Percentiles rank a stretch among this genome's conserved stretches.
These are phyloP conservation scores for Candida railenensis DNA, from an alignment of 805 yeast species.

Conservation along the genomic window DNA sequence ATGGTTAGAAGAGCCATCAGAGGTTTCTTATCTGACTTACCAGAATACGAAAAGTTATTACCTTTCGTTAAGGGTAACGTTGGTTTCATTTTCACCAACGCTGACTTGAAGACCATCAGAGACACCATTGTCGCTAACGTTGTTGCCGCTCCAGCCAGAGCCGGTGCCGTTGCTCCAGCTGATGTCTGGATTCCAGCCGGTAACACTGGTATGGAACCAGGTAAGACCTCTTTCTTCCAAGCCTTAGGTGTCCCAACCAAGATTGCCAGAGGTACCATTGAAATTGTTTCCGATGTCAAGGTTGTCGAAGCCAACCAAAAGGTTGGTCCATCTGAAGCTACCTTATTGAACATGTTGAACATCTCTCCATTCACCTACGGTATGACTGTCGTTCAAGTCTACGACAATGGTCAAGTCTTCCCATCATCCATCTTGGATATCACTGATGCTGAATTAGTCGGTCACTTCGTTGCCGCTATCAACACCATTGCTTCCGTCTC, in stretches of 20 bases:
- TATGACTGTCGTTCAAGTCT: slow-evolving; percentile 94
- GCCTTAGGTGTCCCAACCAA: slow-evolving; percentile 99
- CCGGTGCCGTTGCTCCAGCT: slow-evolving; percentile 98
- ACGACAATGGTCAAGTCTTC: slow-evolving; percentile 98
- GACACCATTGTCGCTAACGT: slow-evolving; percentile 85
- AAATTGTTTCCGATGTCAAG: slow-evolving; percentile 94
- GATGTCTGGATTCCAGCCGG: slow-evolving; percentile 98
- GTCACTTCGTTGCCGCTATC: slow-evolving; percentile 90
- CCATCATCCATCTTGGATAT: slow-evolving; percentile 95
- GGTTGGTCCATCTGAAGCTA: slow-evolving; percentile 99
- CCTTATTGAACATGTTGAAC: slow-evolving; percentile 98
- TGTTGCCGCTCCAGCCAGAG: slow-evolving; percentile 99
- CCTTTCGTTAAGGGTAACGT: slow-evolving; percentile 97
- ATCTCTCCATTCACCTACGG: slow-evolving; percentile 99
- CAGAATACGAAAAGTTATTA: slow-evolving; percentile 92
- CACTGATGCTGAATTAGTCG: slow-evolving; percentile 94
- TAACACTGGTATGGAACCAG: slow-evolving; percentile 99
- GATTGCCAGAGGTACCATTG: slow-evolving; percentile 99
- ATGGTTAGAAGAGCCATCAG: slow-evolving; percentile 99
- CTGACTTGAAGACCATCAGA: slow-evolving; percentile 88
- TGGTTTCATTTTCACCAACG: slow-evolving; percentile 99
- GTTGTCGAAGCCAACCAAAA: slow-evolving; percentile 82
- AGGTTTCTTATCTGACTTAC: slow-evolving; percentile 89
- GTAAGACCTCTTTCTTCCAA: slow-evolving; percentile 99
- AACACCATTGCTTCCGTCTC: slow-evolving; percentile 93